Conservation (phyloP, 2,329 filamentous ascomycete genomes). For the Grosmannia clavigera region DNA sequence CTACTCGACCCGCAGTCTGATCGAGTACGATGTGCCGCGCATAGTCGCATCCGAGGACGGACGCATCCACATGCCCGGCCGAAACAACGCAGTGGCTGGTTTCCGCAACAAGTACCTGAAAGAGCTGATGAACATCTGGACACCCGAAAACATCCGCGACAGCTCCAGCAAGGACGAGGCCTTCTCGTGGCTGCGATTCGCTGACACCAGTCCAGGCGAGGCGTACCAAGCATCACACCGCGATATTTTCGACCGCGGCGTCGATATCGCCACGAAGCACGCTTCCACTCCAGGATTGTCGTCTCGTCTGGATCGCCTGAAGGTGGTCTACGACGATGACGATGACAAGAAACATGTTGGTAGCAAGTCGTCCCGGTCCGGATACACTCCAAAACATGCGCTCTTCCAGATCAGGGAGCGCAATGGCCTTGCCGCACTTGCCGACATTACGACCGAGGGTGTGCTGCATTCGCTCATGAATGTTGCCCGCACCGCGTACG, state of each 20-base stretch:
- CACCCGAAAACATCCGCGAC: slow-evolving; percentile 60
- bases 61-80: slow-evolving; percentile 60
- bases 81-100: slow-evolving; percentile 62
- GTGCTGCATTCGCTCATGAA: slow-evolving; percentile 67
- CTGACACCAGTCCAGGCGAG: slow-evolving; percentile 63
- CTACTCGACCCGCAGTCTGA: slow-evolving; percentile 78
- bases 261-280: slow-evolving; percentile 32
- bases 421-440: slow-evolving; percentile 51
- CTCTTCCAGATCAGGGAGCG: slow-evolving; percentile 71
- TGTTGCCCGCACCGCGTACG: slow-evolving; percentile 54
- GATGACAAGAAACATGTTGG: slow-evolving; percentile 24
- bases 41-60: slow-evolving; percentile 74
- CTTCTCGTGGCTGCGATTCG: slow-evolving; percentile 87
- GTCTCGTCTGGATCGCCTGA: slow-evolving; percentile 48
- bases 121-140: slow-evolving; percentile 85
- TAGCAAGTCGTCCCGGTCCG: slow-evolving; percentile 18
- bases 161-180: slow-evolving; percentile 48
- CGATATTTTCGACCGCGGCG: slow-evolving; percentile 59
- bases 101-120: slow-evolving; percentile 67
- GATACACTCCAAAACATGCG: slow-evolving; percentile 60
- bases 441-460: slow-evolving; percentile 60
- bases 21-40: slow-evolving; percentile 72
- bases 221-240: slow-evolving; percentile 56
- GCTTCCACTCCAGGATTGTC: slow-evolving; percentile 20
- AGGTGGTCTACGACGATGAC: slow-evolving; percentile 57